Percentiles rank a stretch among this genome's conserved stretches.
Evolutionary conservation across 2,329 filamentous ascomycete genomes (phyloP).

Genomic region (Fusarium nurragi): DNA sequence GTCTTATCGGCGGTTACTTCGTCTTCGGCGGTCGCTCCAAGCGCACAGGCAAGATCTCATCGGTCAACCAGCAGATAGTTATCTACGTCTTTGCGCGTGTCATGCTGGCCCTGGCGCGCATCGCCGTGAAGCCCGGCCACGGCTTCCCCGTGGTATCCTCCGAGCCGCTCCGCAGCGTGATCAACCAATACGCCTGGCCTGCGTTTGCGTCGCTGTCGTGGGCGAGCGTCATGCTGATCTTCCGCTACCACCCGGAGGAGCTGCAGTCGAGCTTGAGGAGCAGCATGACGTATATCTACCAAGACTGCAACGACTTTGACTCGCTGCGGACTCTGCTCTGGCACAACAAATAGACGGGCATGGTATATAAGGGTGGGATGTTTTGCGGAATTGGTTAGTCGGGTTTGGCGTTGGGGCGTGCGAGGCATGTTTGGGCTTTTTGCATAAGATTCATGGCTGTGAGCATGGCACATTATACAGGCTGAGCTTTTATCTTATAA

Average conservation of each 20-base stretch:
- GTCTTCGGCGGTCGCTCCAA: slow-evolving; percentile 79
- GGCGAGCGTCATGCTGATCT: slow-evolving; percentile 95
- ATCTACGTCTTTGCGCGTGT: slow-evolving; percentile 98
- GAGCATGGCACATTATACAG: slow-evolving; percentile 11
- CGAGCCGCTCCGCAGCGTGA: slow-evolving; percentile 57
- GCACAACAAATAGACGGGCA: slow-evolving; percentile 73
- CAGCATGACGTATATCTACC: slow-evolving; percentile 98
- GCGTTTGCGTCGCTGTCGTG: slow-evolving; percentile 91
- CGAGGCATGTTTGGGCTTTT: slow-evolving; percentile 16
- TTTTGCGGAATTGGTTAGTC: slow-evolving; percentile 8
- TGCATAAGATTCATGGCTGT: slow-evolving; percentile 24
- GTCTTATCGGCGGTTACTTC: slow-evolving; percentile 87
- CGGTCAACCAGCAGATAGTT: slow-evolving; percentile 95
- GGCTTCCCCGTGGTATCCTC: slow-evolving; percentile 62
- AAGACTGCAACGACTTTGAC: slow-evolving; percentile 90
- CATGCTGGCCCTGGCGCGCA: slow-evolving; percentile 81
- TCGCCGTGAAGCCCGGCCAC: slow-evolving; percentile 74
- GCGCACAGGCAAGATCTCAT: slow-evolving; percentile 75
- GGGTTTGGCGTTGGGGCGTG: slow-evolving; percentile 37
- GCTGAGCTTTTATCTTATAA: slow-evolving; percentile 14
- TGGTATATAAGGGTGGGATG: background rate
- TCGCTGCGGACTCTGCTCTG: slow-evolving; percentile 83
- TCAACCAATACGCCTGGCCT: slow-evolving; percentile 84
- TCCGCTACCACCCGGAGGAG: slow-evolving; percentile 89
- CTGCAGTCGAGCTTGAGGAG: slow-evolving; percentile 90